phyloP scores from a whole-genome alignment of 164 flowering plant genomes.

The grape (Vitis vinifera) region DNA sequence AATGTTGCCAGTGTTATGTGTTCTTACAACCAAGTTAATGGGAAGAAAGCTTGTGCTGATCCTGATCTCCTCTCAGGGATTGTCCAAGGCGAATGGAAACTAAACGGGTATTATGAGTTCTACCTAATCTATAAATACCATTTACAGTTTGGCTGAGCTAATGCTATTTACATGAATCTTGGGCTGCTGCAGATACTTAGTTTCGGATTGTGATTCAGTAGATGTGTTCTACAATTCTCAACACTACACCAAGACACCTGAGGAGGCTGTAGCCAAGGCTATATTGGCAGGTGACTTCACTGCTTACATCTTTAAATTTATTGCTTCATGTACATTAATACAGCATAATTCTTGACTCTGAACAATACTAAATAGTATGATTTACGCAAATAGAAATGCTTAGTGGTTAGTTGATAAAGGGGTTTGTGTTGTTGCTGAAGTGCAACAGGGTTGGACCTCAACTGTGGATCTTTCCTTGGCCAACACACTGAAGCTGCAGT shows the following conservation, averaged over 20 bases:
- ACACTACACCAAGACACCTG: slow-evolving; percentile 47
- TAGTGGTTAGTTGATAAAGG: neutral
- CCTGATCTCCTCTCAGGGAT: slow-evolving; percentile 5
- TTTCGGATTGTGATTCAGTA: slow-evolving; percentile 75
- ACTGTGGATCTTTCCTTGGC: slow-evolving; percentile 70
- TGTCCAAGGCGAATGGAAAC: slow-evolving; percentile 2
- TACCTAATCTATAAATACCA: neutral
- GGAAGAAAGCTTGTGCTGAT: slow-evolving; percentile 13
- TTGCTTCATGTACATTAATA: too few species aligned
- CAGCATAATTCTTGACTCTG: too few species aligned
- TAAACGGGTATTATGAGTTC: slow-evolving; percentile 9
- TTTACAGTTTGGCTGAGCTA: neutral
- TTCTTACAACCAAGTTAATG: slow-evolving; percentile 13
- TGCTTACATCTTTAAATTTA: too few species aligned
- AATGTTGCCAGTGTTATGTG: slow-evolving; percentile 15
- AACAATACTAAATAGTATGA: too few species aligned
- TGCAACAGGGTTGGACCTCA: slow-evolving; percentile 69
- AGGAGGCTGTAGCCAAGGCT: too few species aligned
- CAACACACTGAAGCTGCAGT: slow-evolving; percentile 72
- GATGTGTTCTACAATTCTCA: slow-evolving; percentile 53
- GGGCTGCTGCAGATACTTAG: slow-evolving; percentile 55
- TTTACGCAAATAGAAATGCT: too few species aligned
- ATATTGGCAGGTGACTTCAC: too few species aligned
- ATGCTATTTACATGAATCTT: neutral
- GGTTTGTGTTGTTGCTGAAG: neutral